Evolutionary conservation across 2,329 filamentous ascomycete species (phyloP).

Genomic region (Cryphonectria carpinicola): DNA sequence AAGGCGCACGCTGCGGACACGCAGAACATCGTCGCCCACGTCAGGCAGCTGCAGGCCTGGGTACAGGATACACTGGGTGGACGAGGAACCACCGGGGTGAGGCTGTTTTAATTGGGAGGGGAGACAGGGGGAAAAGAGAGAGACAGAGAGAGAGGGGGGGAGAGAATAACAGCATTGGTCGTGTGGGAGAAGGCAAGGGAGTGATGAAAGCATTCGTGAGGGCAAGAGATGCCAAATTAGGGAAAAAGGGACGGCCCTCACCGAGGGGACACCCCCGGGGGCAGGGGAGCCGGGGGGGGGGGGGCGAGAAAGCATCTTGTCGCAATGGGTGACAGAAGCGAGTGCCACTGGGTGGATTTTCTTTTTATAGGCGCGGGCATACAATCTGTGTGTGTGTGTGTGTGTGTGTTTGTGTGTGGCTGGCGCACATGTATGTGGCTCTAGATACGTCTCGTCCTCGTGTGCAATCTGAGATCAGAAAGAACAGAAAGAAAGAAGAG

Average conservation of each 20-base stretch:
- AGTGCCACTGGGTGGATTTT: background rate
- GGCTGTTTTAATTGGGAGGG: constrained; percentile 3
- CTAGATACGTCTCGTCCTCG: background rate
- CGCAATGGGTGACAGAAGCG: background rate
- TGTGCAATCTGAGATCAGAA: background rate
- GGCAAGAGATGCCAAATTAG: background rate
- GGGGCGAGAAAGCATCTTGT: background rate
- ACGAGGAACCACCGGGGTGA: background rate
- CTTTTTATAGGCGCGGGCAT: background rate
- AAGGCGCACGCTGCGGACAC: constrained; percentile 8
- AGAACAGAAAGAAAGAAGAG: background rate
- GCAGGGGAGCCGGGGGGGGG: no score
- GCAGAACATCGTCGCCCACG: constrained; percentile 7
- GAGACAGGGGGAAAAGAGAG: background rate
- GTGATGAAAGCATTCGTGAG: background rate
- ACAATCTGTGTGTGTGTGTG: background rate
- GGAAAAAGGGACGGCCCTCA: no score
- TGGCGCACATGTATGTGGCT: background rate
- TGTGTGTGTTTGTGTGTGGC: background rate
- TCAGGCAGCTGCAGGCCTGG: constrained; percentile 12
- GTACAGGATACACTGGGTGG: constrained; percentile 5
- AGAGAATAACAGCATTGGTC: background rate
- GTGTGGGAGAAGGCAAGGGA: background rate
- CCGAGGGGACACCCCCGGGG: background rate
- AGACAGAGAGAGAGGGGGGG: background rate